Evolutionary conservation across 176 grass and related monocot species (phyloP), one percentile per base, ranked within the genome.

Genomic region (Pontederia crassipes): DNA sequence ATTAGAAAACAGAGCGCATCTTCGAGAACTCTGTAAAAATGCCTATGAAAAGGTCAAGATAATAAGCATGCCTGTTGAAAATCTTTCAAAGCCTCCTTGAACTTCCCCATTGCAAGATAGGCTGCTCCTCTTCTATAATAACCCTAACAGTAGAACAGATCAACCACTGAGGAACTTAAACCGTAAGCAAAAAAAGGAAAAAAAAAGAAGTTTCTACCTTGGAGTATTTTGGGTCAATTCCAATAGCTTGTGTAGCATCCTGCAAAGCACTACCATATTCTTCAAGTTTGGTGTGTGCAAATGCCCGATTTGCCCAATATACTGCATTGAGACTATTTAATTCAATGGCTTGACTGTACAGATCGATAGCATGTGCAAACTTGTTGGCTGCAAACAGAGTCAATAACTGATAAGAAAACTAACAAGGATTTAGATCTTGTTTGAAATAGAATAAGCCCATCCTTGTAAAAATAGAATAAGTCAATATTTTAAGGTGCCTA

Each of bases 1-100:
- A 40, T 40, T 40, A 40, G 32, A 40, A 40, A 40, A 40, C 32
- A 40, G 32, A 1, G 32, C 32, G 3, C 6, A 40, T 40, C 32
- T 40, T 40, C 6, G 32, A 40, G 32, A 40, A 40, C 2, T 40
- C 32, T 40, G 32, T 40, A 40, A 40, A 40, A 40, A 7, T 7
- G 32, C 32, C 32, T 40, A 40, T 40, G 32, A 7, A 6, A 64
- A 72, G 54, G 16, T 69, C 8, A 46, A 64, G 17, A 55, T 20
- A 45, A 64, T 35, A 15, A 54, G 62, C 54, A 63, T 70, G 78
- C 90, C 86, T 95, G 90, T 66, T 89, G 90, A 70, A 95, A 89
- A 84, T 95, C 86, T 62, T 90, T 95, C 75, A 90, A 75, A 66
- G 86, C 90, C 56, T 95, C 86, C 83, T 95, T 95, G 67, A 89